phyloP scores from a whole-genome alignment of 108 stramenopile genomes.

The Fistulifera solaris region DNA sequence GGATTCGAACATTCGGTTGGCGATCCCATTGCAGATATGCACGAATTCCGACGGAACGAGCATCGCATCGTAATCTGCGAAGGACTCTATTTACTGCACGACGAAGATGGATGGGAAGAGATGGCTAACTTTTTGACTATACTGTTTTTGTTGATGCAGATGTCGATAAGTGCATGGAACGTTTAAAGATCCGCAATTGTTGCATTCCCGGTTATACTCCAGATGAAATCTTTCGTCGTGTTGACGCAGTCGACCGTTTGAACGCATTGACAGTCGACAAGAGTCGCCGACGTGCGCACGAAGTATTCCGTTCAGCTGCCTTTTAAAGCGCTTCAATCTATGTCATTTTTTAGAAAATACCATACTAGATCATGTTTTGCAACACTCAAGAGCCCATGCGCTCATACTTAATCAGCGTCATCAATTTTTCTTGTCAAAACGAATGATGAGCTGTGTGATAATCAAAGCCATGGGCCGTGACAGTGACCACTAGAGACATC shows the following conservation, averaged over 20 bases:
- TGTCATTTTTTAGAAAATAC: too few species aligned
- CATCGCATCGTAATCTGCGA: conserved; percentile 31
- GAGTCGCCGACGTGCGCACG: conserved; percentile 9
- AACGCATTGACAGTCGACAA: conserved; percentile 19
- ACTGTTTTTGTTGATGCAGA: conserved; percentile 25
- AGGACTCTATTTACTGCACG: conserved; percentile 34
- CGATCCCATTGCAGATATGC: conserved; percentile 25
- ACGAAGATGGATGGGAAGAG: conserved; percentile 32
- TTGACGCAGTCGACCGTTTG: conserved; percentile 26
- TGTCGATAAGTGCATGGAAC: conserved; percentile 27
- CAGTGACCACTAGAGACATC: too few species aligned
- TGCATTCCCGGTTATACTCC: conserved; percentile 41
- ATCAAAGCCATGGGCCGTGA: too few species aligned
- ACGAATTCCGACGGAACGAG: conserved; percentile 16
- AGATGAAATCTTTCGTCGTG: conserved; percentile 30
- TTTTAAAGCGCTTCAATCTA: too few species aligned
- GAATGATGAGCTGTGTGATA: too few species aligned
- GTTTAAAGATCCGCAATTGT: conserved; percentile 29
- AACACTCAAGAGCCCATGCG: too few species aligned
- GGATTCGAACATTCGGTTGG: conserved; percentile 38
- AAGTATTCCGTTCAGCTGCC: conserved; percentile 11
- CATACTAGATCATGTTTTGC: too few species aligned
- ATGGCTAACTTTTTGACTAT: conserved; percentile 17
- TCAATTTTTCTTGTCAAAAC: too few species aligned
- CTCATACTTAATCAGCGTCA: too few species aligned